These are phyloP conservation scores for Trichocomaceae sp. DNA, from an alignment of 2,329 filamentous ascomycete genomes.

Conservation along the genomic window DNA sequence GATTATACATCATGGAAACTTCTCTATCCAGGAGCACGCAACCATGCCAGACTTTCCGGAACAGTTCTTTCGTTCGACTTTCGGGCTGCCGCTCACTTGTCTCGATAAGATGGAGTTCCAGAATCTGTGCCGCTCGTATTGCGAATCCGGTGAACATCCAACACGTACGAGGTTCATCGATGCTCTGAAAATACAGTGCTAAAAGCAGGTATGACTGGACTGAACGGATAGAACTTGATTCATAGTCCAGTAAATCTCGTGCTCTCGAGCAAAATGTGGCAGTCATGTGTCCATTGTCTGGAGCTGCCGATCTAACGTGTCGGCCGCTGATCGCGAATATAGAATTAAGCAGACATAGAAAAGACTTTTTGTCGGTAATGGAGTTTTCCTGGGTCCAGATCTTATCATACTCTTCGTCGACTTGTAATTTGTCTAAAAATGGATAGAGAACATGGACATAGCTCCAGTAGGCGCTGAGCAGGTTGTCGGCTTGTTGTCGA, in stretches of 20 bases:
- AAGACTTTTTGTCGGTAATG: background rate
- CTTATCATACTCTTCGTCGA: background rate
- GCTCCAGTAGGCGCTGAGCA: background rate
- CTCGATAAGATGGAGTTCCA: background rate
- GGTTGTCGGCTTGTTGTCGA: too few relatives aligned
- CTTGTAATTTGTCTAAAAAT: background rate
- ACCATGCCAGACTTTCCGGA: conserved; percentile 6
- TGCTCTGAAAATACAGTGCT: conserved; percentile 6
- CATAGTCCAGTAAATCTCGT: background rate
- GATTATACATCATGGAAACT: conserved; percentile 5
- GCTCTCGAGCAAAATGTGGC: conserved; percentile 3
- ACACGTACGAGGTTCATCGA: background rate
- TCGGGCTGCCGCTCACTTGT: background rate
- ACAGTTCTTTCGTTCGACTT: background rate
- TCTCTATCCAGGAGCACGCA: conserved; percentile 8
- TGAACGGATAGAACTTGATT: background rate
- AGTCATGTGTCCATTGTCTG: background rate
- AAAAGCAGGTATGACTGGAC: conserved; percentile 3
- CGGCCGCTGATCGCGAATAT: conserved; percentile 7
- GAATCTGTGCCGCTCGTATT: conserved; percentile 1
- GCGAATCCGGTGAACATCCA: conserved; percentile 4
- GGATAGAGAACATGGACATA: conserved; percentile 7
- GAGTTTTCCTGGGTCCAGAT: background rate
- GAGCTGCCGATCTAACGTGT: background rate
- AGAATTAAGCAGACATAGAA: conserved; percentile 1